Percentiles rank a stretch among this genome's conserved stretches.
These are phyloP conservation scores for Takashimella tepidaria DNA, from an alignment of 1,284 basidiomycete genomes.

Conservation along the genomic window DNA sequence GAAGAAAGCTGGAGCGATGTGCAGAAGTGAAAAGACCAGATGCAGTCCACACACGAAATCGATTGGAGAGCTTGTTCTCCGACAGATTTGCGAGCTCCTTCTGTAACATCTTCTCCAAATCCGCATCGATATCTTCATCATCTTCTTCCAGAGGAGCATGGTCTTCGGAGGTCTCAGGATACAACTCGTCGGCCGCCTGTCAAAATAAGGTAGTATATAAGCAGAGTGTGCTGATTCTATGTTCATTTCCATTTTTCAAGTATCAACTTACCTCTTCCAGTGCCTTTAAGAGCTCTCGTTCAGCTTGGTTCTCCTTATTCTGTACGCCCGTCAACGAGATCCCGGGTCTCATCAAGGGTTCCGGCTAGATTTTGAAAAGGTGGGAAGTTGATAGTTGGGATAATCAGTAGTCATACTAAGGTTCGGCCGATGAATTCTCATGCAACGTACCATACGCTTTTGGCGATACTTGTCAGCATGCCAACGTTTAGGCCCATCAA, in stretches of 20 bases:
- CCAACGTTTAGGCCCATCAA: neutral
- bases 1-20: neutral
- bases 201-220: too few species aligned
- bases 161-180: constrained; percentile 28
- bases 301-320: constrained; percentile 37
- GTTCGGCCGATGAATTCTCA: too few species aligned
- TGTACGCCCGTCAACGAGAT: constrained; percentile 35
- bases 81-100: constrained; percentile 31
- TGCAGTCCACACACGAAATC: constrained; percentile 26
- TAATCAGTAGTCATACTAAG: too few species aligned
- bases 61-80: constrained; percentile 24
- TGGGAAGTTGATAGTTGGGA: too few species aligned
- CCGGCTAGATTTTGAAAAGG: constrained; percentile 22
- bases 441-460: constrained; percentile 21
- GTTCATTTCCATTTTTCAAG: too few species aligned
- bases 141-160: constrained; percentile 13
- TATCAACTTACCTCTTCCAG: constrained; percentile 29
- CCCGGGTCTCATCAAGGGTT: constrained; percentile 30
- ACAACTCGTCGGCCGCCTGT: constrained; percentile 39
- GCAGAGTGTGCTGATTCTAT: too few species aligned
- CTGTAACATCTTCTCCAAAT: constrained; percentile 40
- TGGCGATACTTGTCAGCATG: constrained; percentile 26
- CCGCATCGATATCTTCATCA: constrained; percentile 23
- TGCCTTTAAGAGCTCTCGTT: constrained; percentile 37
- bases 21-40: neutral